A percentile compares a stretch with the other conserved stretches of the same genome.
These are phyloP conservation scores for Articulospora tetracladia DNA, from an alignment of 495 filamentous ascomycete species.

Conservation along the genomic window DNA sequence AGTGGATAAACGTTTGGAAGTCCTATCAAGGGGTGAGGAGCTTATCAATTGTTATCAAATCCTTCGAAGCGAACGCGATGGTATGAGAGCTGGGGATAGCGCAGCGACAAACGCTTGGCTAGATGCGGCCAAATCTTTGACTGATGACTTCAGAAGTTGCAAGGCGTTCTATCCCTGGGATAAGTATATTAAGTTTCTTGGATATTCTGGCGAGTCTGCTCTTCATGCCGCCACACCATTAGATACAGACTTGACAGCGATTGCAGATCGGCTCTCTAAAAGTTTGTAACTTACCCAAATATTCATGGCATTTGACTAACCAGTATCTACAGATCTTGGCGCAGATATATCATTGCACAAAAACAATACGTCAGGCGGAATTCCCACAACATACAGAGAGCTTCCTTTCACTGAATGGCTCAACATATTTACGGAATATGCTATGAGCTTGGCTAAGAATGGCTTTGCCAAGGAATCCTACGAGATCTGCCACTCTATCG, in stretches of 20 bases:
- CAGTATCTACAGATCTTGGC: conserved; percentile 25
- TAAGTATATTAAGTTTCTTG: conserved; percentile 64
- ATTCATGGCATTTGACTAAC: conserved; percentile 18
- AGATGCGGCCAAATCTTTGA: conserved; percentile 65
- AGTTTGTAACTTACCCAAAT: conserved; percentile 30
- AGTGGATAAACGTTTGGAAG: background rate
- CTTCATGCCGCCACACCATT: conserved; percentile 41
- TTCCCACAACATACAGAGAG: conserved; percentile 67
- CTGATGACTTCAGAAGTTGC: conserved; percentile 75
- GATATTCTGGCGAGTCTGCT: conserved; percentile 43
- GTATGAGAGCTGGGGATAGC: conserved; percentile 45
- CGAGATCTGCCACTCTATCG: conserved; percentile 66
- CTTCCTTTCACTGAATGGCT: conserved; percentile 82
- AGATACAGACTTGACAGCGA: conserved; percentile 60
- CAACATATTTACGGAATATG: conserved; percentile 85
- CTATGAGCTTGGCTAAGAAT: conserved; percentile 62
- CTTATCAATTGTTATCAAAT: conserved; percentile 54
- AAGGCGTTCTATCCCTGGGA: conserved; percentile 75
- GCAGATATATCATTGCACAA: conserved; percentile 27
- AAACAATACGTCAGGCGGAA: conserved; percentile 22
- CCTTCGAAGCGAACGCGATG: conserved; percentile 47
- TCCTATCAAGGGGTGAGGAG: conserved; percentile 35
- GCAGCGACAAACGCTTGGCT: conserved; percentile 64
- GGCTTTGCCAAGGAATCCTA: conserved; percentile 63
- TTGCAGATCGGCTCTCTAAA: conserved; percentile 61